Percentiles rank a stretch among this genome's conserved stretches.
Evolutionary conservation across 768 basidiomycete species (phyloP).

Genomic region (Naganishia randhawae): DNA sequence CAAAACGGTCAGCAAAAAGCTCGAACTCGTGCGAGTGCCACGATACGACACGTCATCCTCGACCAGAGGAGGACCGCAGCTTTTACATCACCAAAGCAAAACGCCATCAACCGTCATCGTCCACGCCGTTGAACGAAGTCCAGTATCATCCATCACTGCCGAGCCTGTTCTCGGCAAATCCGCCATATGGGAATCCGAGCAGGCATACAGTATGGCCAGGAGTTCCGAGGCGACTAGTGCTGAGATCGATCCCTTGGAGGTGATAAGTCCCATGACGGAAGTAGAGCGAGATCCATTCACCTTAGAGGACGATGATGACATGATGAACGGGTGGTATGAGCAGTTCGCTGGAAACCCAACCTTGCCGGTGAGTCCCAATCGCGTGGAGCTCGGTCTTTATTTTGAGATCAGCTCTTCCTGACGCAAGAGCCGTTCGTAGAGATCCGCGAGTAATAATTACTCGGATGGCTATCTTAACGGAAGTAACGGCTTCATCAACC

Average conservation of each 20-base stretch:
- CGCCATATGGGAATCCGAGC: not conserved
- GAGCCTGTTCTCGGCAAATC: not conserved
- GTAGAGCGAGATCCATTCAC: not conserved
- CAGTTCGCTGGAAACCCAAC: not conserved
- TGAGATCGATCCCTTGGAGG: not conserved
- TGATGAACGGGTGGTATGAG: not conserved
- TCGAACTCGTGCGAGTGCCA: constrained; percentile 15
- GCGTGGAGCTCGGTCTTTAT: not conserved
- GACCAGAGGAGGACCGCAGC: not conserved
- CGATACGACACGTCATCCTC: not conserved
- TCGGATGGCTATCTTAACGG: constrained; percentile 7
- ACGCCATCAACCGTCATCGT: constrained; percentile 6
- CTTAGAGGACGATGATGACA: not conserved
- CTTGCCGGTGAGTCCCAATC: not conserved
- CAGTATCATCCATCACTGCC: not conserved
- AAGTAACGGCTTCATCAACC: constrained; percentile 13
- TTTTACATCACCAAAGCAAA: not conserved
- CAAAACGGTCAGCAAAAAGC: not conserved
- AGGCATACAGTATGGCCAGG: not conserved
- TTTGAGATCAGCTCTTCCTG: not conserved
- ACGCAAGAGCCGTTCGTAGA: not conserved
- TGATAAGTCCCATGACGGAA: constrained; percentile 8
- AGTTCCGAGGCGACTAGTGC: not conserved
- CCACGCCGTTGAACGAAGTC: constrained; percentile 6
- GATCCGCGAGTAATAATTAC: not conserved